phyloP scores from a whole-genome alignment of 257 asterid genomes.

The Jasminum sambac region DNA sequence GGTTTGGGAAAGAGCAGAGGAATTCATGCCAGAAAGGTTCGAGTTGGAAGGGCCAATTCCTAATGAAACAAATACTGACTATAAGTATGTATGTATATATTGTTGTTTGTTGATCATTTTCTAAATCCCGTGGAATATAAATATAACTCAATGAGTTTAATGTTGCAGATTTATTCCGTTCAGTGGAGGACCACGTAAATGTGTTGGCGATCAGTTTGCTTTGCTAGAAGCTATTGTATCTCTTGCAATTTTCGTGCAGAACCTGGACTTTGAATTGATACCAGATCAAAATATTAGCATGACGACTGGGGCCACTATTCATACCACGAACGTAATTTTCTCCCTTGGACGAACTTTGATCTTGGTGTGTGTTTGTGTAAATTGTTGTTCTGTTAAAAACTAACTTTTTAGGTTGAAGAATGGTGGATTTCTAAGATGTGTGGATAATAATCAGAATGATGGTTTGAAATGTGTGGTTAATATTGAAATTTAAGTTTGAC shows the following conservation, averaged over 20 bases:
- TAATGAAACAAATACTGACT: slow-evolving; percentile 89
- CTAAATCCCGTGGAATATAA: slow-evolving; percentile 8
- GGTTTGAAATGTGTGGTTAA: too few relatives aligned
- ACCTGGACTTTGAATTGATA: slow-evolving; percentile 60
- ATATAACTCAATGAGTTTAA: slow-evolving; percentile 8
- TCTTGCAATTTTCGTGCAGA: slow-evolving; percentile 75
- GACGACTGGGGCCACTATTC: slow-evolving; percentile 99
- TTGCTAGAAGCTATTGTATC: slow-evolving; percentile 82
- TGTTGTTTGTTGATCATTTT: slow-evolving; percentile 4
- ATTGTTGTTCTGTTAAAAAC: too few relatives aligned
- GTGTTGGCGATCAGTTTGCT: slow-evolving; percentile 98
- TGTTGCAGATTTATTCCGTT: slow-evolving; percentile 75
- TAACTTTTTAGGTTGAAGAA: too few relatives aligned
- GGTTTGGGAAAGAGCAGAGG: slow-evolving; percentile 97
- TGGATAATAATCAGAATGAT: too few relatives aligned
- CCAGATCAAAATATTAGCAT: slow-evolving; percentile 86
- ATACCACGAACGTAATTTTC: slow-evolving; percentile 77
- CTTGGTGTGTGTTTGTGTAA: too few relatives aligned
- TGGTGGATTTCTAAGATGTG: too few relatives aligned
- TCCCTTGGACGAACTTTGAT: background rate
- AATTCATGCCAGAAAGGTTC: slow-evolving; percentile 82
- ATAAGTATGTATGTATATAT: slow-evolving; percentile 41
- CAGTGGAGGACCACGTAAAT: slow-evolving; percentile 97
- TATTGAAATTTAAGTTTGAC: too few relatives aligned
- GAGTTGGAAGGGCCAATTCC: slow-evolving; percentile 73